Base-by-base conservation (phyloP, 169 alveolate species). In the Babesia ovis region DNA sequence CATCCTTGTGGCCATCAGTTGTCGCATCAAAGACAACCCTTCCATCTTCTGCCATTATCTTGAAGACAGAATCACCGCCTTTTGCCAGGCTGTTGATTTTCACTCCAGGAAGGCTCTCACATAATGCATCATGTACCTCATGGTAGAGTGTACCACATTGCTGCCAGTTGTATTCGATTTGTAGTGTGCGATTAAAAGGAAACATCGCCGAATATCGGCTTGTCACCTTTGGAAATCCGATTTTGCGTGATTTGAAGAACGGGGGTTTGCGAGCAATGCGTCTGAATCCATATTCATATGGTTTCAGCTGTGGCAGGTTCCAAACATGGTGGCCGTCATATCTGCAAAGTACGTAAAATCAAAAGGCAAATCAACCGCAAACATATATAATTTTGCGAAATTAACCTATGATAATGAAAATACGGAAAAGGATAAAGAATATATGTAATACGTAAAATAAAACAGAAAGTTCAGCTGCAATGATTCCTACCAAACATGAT, bases 261-360 rank as follows among this genome's bases (percentile, higher is more conserved):
- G 89, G 89, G 20, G 89, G 89, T 27, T 81, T 81, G 45, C 89
- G 58, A 5, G 74, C 73, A 16, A 81, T 62, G 41, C 89, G 68
- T 23, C 89, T 62, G 53, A 72, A 81, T 14, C 89, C 89, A 29
- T 41, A 81, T 51, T 81, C 89, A 29, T 81, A 34, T 8, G 84
- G 84, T 6, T 50, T 81, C 29, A 61, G 62, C 34, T 81, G 69
- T 45, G 89, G 89, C 41, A 72, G 18, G 59, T 54, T 46, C 83
- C 84, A 81, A 34, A 81, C 84, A 50, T 66, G 83, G 31, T 70
- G 74, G 31, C 89, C 89, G 37, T 72, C 80, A 35, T 51, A 37
- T 25, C 89, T 81, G 62, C 25, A 71, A 11, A 1, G 29, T 16
- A 3, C 22, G 37, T 32, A 2, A 29, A 43, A 1, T 11, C 6